Conservation (phyloP, 2,329 filamentous ascomycete species). For the Cordyceps pruinosa region DNA sequence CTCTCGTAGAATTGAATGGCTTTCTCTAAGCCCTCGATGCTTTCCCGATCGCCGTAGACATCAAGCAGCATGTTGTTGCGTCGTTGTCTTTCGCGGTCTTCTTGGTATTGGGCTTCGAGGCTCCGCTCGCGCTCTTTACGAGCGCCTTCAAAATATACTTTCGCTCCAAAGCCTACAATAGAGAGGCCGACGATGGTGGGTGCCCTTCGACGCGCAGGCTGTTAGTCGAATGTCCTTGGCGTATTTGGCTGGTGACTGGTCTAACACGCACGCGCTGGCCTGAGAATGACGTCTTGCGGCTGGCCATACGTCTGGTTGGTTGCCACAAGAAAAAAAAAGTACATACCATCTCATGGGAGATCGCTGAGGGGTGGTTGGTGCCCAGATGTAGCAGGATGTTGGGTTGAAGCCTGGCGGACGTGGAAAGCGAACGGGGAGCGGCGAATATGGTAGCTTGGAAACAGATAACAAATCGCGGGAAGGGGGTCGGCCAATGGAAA, state of each 20-base stretch:
- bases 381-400: conserved; percentile 26
- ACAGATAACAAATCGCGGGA: neutral
- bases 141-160: conserved; percentile 25
- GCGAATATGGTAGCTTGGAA: conserved; percentile 11
- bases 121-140: conserved; percentile 21
- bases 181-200: conserved; percentile 26
- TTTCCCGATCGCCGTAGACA: conserved; percentile 44
- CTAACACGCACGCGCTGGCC: neutral
- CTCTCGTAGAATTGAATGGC: conserved; percentile 41
- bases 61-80: conserved; percentile 39
- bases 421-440: conserved; percentile 25
- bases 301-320: neutral
- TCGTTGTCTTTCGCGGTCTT: conserved; percentile 28
- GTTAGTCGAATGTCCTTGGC: neutral
- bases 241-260: neutral
- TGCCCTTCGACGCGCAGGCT: conserved; percentile 19
- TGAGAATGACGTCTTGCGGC: neutral
- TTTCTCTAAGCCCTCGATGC: conserved; percentile 40
- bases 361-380: conserved; percentile 20
- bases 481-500: neutral
- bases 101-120: conserved; percentile 26
- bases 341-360: conserved; percentile 27
- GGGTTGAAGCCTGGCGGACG: conserved; percentile 28
- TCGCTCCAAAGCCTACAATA: conserved; percentile 29
- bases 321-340: too few species aligned